phyloP scores from a whole-genome alignment of 495 filamentous ascomycete species.

The Xylaria sp. region DNA sequence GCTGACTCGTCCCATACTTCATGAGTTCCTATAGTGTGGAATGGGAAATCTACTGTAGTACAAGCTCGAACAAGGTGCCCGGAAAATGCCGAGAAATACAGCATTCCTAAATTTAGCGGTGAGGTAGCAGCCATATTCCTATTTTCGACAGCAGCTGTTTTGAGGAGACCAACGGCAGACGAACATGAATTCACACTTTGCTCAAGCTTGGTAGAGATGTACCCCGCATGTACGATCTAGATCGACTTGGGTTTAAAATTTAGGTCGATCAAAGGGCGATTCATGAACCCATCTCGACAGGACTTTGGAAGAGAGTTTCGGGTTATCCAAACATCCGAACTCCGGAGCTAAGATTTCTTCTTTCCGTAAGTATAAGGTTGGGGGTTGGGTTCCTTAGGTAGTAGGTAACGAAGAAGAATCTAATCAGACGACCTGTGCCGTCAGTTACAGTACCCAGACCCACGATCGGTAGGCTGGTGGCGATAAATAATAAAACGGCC shows the following conservation, averaged over 20 bases:
- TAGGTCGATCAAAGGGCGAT: background rate
- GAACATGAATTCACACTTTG: background rate
- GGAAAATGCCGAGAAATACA: background rate
- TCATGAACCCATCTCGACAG: background rate
- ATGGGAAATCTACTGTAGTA: background rate
- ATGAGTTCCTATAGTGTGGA: background rate
- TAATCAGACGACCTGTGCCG: background rate
- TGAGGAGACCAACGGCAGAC: background rate
- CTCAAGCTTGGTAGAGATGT: background rate
- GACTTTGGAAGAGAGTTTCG: background rate
- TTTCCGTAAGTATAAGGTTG: background rate
- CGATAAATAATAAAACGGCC: background rate
- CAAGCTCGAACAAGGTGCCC: background rate
- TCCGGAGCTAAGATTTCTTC: background rate
- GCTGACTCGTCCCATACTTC: background rate
- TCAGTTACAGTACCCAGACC: background rate
- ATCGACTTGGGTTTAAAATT: background rate
- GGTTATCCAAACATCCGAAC: background rate
- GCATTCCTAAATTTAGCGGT: background rate
- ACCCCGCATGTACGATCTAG: background rate
- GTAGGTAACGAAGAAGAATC: background rate
- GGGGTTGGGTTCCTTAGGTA: background rate
- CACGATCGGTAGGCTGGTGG: background rate
- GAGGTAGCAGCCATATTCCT: background rate
- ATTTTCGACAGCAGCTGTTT: too few species aligned